Conservation (phyloP, 2,329 filamentous ascomycete genomes). For the Didymella sp. region DNA sequence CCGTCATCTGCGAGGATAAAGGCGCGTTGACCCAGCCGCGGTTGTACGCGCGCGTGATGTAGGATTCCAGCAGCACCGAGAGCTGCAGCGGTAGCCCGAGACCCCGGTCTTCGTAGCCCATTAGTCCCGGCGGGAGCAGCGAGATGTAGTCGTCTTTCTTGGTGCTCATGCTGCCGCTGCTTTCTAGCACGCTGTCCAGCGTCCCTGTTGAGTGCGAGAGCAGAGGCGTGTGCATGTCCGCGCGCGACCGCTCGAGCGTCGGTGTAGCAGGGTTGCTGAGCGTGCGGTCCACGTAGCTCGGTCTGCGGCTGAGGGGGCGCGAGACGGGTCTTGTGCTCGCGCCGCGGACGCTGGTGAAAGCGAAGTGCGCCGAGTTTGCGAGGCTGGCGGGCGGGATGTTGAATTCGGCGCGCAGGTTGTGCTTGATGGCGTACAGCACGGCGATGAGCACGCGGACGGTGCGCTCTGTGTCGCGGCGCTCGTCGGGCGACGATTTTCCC, state of each 20-base stretch:
- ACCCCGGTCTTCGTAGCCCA: constrained; percentile 64
- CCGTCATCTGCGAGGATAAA: constrained; percentile 64
- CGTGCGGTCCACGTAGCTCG: constrained; percentile 39
- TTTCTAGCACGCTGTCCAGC: constrained; percentile 30
- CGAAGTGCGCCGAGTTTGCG: constrained; percentile 28
- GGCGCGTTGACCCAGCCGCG: constrained; percentile 67
- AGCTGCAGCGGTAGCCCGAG: constrained; percentile 67
- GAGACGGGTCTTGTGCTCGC: constrained; percentile 23
- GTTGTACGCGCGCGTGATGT: constrained; percentile 63
- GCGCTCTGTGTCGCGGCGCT: constrained; percentile 65
- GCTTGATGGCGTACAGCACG: constrained; percentile 68
- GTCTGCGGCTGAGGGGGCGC: constrained; percentile 22
- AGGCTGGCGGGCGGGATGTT: constrained; percentile 51
- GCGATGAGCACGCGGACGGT: constrained; percentile 66
- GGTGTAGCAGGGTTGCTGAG: constrained; percentile 14
- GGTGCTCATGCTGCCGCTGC: constrained; percentile 41
- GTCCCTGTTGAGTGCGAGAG: constrained; percentile 29
- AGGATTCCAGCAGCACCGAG: constrained; percentile 65
- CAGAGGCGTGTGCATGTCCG: constrained; percentile 27
- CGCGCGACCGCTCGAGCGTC: neutral
- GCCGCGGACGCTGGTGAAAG: constrained; percentile 24
- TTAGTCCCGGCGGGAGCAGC: constrained; percentile 58
- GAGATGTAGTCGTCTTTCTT: constrained; percentile 58
- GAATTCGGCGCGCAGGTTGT: constrained; percentile 69
- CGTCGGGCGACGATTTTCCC: constrained; percentile 39